phyloP scores from a whole-genome alignment of 495 filamentous ascomycete genomes.

The Annulohypoxylon moriforme region DNA sequence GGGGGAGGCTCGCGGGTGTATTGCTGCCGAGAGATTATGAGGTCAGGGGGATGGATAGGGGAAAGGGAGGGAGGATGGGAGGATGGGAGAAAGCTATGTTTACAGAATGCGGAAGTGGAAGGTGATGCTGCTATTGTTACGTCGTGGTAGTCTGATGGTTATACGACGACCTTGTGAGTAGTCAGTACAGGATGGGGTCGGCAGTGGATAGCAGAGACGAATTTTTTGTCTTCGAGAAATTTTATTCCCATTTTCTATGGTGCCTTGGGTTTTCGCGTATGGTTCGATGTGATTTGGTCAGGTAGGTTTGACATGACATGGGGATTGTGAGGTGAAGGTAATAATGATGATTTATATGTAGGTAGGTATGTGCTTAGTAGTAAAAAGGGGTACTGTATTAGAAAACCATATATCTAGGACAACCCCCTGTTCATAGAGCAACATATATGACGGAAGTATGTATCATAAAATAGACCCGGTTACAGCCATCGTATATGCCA shows the following conservation, averaged over 20 bases:
- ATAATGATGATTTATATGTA: not conserved
- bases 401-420: no score
- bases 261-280: not conserved
- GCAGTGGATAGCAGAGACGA: not conserved
- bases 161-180: not conserved
- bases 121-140: not conserved
- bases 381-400: no score
- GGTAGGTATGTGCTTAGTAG: not conserved
- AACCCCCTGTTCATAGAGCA: no score
- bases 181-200: not conserved
- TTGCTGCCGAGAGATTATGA: not conserved
- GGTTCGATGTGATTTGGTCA: not conserved
- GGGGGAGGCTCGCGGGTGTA: not conserved
- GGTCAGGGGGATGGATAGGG: not conserved
- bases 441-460: no score
- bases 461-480: no score
- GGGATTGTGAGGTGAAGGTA: not conserved
- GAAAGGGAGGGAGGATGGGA: not conserved
- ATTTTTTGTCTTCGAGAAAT: constrained; percentile 7
- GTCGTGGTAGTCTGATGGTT: not conserved
- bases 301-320: not conserved
- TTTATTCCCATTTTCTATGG: constrained; percentile 21
- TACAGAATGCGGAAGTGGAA: not conserved
- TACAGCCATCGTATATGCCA: no score
- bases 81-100: not conserved